These are phyloP conservation scores for Geotrichum siamense DNA, from an alignment of 1,139 yeast species.

Conservation along the genomic window DNA sequence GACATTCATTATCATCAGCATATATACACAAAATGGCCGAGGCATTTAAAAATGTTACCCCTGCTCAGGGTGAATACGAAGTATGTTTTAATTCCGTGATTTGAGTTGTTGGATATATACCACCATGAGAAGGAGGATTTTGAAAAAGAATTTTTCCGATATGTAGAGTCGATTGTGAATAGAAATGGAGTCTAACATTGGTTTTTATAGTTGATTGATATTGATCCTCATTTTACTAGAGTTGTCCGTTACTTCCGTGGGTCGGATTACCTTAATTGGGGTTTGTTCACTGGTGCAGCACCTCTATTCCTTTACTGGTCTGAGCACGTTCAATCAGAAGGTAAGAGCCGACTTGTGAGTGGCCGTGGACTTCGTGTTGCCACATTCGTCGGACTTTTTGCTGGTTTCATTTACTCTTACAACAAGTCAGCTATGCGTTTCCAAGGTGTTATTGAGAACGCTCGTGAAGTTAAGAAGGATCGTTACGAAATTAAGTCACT, in stretches of 20 bases:
- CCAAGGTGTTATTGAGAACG: constrained; percentile 72
- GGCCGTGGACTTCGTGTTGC: constrained; percentile 56
- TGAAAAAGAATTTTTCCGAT: no score
- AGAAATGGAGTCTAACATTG: not conserved
- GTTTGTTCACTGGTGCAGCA: constrained; percentile 53
- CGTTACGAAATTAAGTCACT: constrained; percentile 65
- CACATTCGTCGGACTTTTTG: constrained; percentile 51
- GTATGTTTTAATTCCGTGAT: constrained; percentile 7
- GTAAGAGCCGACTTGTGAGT: constrained; percentile 52
- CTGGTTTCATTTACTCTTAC: constrained; percentile 69
- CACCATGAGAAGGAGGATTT: no score
- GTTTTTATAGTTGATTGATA: constrained; percentile 47
- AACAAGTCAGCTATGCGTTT: constrained; percentile 59
- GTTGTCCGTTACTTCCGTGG: constrained; percentile 69
- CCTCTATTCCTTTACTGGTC: constrained; percentile 56
- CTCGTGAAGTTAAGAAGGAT: constrained; percentile 64
- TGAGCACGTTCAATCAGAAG: constrained; percentile 47
- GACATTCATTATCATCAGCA: constrained; percentile 2
- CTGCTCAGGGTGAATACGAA: constrained; percentile 17
- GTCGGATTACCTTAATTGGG: constrained; percentile 61
- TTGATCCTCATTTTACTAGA: constrained; percentile 68
- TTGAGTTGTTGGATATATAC: no score
- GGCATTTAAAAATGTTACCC: constrained; percentile 17
- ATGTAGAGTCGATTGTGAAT: no score
- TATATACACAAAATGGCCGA: constrained; percentile 13